phyloP scores from a whole-genome alignment of 345 rosid species.

The Eucalyptus microcorys region DNA sequence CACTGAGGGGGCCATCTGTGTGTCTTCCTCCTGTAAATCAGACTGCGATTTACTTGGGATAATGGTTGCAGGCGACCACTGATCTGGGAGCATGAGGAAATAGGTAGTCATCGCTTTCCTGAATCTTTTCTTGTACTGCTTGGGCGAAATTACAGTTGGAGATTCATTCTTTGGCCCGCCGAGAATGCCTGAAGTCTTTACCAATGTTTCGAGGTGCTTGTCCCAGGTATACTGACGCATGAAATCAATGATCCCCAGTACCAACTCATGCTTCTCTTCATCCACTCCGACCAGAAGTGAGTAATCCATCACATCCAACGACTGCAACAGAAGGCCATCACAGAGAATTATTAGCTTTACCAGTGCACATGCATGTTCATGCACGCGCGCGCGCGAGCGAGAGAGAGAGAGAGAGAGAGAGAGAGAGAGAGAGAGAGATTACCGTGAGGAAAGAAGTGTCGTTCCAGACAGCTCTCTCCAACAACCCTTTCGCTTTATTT shows the following conservation, averaged over 20 bases:
- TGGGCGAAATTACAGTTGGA: conserved; percentile 93
- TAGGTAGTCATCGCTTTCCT: conserved; percentile 93
- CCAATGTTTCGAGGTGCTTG: conserved; percentile 96
- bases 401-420: not conserved
- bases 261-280: conserved; percentile 72
- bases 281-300: conserved; percentile 93
- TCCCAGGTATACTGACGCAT: conserved; percentile 99
- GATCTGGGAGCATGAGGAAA: conserved; percentile 94
- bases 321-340: conserved; percentile 25
- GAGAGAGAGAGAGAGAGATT: conserved; percentile 10
- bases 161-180: conserved; percentile 76
- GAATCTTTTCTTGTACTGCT: conserved; percentile 91
- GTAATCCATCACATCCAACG: conserved; percentile 93
- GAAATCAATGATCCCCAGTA: conserved; percentile 90
- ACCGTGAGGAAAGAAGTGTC: conserved; percentile 95
- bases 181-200: conserved; percentile 78
- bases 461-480: conserved; percentile 98
- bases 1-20: conserved; percentile 20
- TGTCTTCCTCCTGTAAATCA: conserved; percentile 50
- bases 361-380: not conserved
- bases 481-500: conserved; percentile 77
- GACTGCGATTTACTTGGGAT: conserved; percentile 40
- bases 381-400: accelerated
- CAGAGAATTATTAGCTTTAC: not conserved
- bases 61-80: conserved; percentile 67